Percentiles rank a stretch among this genome's conserved stretches.
Evolutionary conservation across 2,329 filamentous ascomycete species (phyloP).

Genomic region (Periconia macrospinosa): DNA sequence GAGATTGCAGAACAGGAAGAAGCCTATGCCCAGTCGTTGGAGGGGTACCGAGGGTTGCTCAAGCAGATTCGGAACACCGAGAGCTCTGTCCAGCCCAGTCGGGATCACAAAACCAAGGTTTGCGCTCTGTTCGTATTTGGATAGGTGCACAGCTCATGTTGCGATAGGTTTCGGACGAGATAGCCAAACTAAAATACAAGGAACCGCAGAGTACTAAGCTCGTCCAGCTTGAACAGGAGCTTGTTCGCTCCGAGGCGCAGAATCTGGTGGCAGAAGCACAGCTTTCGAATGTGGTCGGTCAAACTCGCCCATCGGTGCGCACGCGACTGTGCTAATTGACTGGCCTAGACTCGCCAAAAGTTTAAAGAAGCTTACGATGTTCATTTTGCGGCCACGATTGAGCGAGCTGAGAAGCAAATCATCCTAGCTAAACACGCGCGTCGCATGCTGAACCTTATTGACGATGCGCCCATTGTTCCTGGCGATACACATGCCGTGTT

Average conservation of each 20-base stretch:
- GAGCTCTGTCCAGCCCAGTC: conserved; percentile 88
- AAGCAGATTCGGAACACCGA: conserved; percentile 97
- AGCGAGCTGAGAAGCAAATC: conserved; percentile 95
- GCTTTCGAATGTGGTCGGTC: conserved; percentile 84
- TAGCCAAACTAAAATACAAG: conserved; percentile 86
- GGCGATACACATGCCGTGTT: conserved; percentile 77
- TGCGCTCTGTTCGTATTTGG: neutral
- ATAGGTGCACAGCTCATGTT: conserved; percentile 7
- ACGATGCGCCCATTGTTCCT: conserved; percentile 86
- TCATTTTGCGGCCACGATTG: conserved; percentile 88
- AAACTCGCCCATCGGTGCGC: neutral
- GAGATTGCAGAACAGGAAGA: conserved; percentile 97
- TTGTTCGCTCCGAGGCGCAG: conserved; percentile 93
- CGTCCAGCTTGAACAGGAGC: conserved; percentile 88
- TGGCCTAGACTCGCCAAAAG: conserved; percentile 82
- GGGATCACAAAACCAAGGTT: conserved; percentile 79
- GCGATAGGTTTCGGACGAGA: conserved; percentile 77
- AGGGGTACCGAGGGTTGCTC: conserved; percentile 78
- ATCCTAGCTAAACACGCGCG: conserved; percentile 90
- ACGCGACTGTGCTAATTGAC: conserved; percentile 19
- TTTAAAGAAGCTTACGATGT: conserved; percentile 91
- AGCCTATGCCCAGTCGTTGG: conserved; percentile 78
- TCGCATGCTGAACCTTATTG: conserved; percentile 79
- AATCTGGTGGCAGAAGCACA: conserved; percentile 95
- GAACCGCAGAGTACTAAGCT: conserved; percentile 83